Evolutionary conservation across 164 flowering plant genomes (phyloP), one percentile per base, ranked within the genome.

Genomic region (Liquidambar formosana): DNA sequence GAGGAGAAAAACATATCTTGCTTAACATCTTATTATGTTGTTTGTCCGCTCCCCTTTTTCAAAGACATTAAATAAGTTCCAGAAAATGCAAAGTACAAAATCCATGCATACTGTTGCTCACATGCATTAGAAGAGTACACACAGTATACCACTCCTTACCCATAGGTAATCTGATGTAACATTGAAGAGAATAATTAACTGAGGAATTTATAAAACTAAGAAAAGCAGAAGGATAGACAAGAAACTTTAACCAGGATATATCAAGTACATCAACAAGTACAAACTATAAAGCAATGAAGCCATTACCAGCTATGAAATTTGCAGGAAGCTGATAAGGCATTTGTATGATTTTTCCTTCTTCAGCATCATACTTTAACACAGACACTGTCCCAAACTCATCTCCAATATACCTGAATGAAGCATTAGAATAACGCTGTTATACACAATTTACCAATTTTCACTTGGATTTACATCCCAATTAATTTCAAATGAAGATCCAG

Each of bases 351-450:
- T 81, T 81, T 79, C 66, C 80, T 73, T 79, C 88, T 53, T 85
- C 88, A 51, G 68, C 67, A 66, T 85, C 82, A 74, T 76, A 90
- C 78, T 89, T 90, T 71, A 90, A 27, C 0, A 91, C 96, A 79
- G 84, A 89, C 67, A 88, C 79, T 78, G 73, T 56, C 14, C 96
- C 98, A 82, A 80, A 64, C 69, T 94, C 97, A 78, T 92, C 96
- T 58, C 98, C 98, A 45, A 88, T 47, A 74, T 83, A 92, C 94
- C 98, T 94, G 72, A 57, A 68, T 18, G 57, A 28, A 53, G 54
- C 23, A 38, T 60, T 15, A 67, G 52, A 53, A 38, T n/a, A 64
- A 47, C n/a, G 64, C 12, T 63, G 46, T 74, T 63, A 66, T 27
- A n/a, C 14, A 8, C 2, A 16, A 67, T 38, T 10, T 28, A 25